Evolutionary conservation across 495 filamentous ascomycete genomes (phyloP).

Genomic region (Mycothermus thermophilus): DNA sequence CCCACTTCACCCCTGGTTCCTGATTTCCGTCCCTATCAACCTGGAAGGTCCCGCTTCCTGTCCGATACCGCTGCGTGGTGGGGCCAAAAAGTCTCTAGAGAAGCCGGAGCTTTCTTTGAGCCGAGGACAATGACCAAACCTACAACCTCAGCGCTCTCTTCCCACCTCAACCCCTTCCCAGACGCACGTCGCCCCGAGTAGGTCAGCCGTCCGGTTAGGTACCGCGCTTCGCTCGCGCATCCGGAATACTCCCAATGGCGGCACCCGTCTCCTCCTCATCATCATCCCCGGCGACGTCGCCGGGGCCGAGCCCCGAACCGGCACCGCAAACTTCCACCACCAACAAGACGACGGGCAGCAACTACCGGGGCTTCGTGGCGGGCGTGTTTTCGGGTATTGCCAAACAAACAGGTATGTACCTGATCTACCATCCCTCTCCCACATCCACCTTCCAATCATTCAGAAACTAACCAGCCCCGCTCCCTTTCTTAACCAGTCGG

Average conservation of each 20-base stretch:
- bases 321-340: no score
- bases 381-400: conserved; percentile 88
- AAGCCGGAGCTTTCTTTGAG: not conserved
- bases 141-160: no score
- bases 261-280: conserved; percentile 2
- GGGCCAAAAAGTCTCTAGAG: not conserved
- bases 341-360: conserved; percentile 17
- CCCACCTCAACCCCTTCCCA: no score
- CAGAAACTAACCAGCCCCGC: not conserved
- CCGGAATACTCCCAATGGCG: conserved; percentile 15
- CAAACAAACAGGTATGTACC: conserved; percentile 74
- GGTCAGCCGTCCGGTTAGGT: no score
- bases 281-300: conserved; percentile 2
- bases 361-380: conserved; percentile 88
- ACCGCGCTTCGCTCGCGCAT: no score
- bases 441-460: not conserved
- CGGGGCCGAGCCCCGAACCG: conserved; percentile 4
- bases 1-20: no score
- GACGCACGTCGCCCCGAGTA: no score
- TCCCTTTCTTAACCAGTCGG: conserved; percentile 21
- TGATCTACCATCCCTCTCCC: not conserved
- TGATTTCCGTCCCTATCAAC: conserved; percentile 1
- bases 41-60: conserved; percentile 3
- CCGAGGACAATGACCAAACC: no score
- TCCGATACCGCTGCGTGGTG: conserved; percentile 10